Percentiles rank a stretch among this genome's conserved stretches.
phyloP scores from a whole-genome alignment of 352 stramenopile genomes.

The Thraustochytrium sp. region DNA sequence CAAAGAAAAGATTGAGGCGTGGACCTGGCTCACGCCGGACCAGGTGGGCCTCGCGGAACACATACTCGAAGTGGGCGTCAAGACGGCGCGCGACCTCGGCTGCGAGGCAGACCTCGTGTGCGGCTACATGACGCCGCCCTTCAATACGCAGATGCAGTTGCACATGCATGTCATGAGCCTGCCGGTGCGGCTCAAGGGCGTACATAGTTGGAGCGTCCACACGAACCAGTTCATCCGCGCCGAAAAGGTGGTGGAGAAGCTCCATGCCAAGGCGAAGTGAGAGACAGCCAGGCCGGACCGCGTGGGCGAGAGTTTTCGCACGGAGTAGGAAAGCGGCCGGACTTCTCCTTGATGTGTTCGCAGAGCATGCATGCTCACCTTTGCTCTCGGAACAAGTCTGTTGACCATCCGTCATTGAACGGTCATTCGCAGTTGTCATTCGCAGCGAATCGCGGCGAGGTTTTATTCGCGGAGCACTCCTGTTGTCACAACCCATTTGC shows the following conservation, averaged over 20 bases:
- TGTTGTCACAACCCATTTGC: no score
- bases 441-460: no score
- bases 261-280: no score
- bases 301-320: no score
- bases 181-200: not conserved
- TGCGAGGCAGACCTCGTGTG: not conserved
- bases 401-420: no score
- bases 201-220: not conserved
- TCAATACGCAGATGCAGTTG: not conserved
- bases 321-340: no score
- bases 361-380: no score
- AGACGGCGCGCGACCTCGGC: not conserved
- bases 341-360: no score
- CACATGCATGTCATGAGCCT: not conserved
- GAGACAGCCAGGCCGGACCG: no score
- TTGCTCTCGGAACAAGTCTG: no score
- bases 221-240: not conserved
- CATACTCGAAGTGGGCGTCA: not conserved
- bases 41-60: not conserved
- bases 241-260: not conserved
- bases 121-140: slow-evolving; percentile 1
- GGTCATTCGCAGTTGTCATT: no score
- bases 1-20: not conserved
- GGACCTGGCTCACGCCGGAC: not conserved
- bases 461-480: no score